Base-by-base conservation (phyloP, 2,329 filamentous ascomycete species). In the Tolypocladium paradoxum region DNA sequence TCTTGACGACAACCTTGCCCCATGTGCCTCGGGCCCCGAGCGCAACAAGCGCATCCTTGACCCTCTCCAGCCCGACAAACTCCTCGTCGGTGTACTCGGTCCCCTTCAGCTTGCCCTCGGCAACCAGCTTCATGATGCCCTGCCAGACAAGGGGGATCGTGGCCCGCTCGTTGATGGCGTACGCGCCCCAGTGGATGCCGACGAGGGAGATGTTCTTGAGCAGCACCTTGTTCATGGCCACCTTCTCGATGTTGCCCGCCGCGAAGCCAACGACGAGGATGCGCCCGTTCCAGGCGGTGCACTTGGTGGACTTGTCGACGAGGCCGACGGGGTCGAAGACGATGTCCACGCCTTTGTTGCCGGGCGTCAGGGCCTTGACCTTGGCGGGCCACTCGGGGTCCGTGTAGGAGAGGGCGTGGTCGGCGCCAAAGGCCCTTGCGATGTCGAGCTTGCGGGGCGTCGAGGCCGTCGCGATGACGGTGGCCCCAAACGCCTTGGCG, bases 311-410 rank as follows among this genome's bases (percentile, higher is more conserved):
- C 65, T 83, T 79, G 59, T 95, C 90, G 49, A 96, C 88, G 66
- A 96, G 73, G 1, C 92, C 92, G 1, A 97, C 92, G 14, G 92
- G 90, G 68, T 97, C 92, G 72, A 90, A 97, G 24, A 97, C 91
- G 50, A 97, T 89, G 69, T 97, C 91, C 20, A 96, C 91, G 12
- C 90, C 82, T 46, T 74, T 69, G 1, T 80, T 80, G 57, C 83
- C 81, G 0, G 88, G 88, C 5, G 87, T 92, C 54, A 97, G 70
- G 60, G 81, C 83, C 73, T 88, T 88, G 48, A 96, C 90, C 56
- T 83, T 69, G 2, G 76, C 74, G n/a, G 81, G 78, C 77, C 85
- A 85, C 52, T 76, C 72, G 2, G 75, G 65, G 57, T 86, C 76
- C 20, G 77, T 77, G 70, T 96, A 96, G 68, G 92, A 83, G 55